Percentiles rank a stretch among this genome's conserved stretches.
Evolutionary conservation across 495 filamentous ascomycete species (phyloP).

Genomic region (Aspergillus leporis): DNA sequence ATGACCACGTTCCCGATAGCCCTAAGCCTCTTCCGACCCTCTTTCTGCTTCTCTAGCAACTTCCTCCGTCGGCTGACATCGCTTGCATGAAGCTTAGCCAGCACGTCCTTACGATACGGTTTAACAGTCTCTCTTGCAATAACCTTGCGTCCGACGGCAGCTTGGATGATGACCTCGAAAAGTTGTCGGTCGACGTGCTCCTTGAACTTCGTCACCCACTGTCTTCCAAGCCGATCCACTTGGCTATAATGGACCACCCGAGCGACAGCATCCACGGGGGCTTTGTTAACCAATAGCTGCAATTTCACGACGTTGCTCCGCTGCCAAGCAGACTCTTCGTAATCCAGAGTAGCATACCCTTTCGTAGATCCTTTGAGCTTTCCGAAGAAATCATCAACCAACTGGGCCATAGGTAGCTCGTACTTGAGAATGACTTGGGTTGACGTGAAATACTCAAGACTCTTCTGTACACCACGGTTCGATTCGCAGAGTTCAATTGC

Average conservation of each 20-base stretch:
- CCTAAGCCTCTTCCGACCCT: conserved; percentile 81
- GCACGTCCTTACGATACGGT: conserved; percentile 92
- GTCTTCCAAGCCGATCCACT: conserved; percentile 69
- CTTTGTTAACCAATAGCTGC: conserved; percentile 90
- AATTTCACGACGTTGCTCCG: conserved; percentile 81
- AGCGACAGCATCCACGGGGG: conserved; percentile 90
- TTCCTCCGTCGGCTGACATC: conserved; percentile 83
- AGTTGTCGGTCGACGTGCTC: conserved; percentile 94
- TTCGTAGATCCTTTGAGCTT: conserved; percentile 89
- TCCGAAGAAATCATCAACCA: conserved; percentile 97
- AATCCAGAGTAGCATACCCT: conserved; percentile 83
- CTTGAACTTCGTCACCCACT: conserved; percentile 97
- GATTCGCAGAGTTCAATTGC: conserved; percentile 93
- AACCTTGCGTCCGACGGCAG: conserved; percentile 77
- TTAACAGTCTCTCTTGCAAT: conserved; percentile 94
- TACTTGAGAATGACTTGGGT: conserved; percentile 96
- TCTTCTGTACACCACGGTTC: conserved; percentile 83
- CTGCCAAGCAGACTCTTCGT: conserved; percentile 91
- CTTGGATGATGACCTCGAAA: conserved; percentile 96
- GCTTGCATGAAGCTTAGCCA: conserved; percentile 89
- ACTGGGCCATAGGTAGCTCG: conserved; percentile 77
- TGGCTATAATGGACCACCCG: conserved; percentile 83
- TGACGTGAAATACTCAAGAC: conserved; percentile 86
- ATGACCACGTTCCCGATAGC: conserved; percentile 80
- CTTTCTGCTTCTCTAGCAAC: conserved; percentile 95